Conservation (phyloP, 2,329 filamentous ascomycete genomes). For the Fusarium sp. region DNA sequence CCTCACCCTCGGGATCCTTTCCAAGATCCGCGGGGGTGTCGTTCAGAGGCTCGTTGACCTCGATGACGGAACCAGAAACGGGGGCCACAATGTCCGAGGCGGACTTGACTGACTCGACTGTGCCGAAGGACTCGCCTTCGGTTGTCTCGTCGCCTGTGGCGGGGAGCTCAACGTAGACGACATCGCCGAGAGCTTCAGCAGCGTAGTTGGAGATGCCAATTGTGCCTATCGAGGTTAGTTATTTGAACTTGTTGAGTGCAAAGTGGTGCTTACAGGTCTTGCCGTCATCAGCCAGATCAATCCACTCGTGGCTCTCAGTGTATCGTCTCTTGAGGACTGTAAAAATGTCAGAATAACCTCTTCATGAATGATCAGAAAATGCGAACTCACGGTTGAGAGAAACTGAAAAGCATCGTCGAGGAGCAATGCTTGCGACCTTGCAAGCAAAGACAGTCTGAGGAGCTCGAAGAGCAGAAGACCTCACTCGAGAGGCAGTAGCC, state of each 20-base stretch:
- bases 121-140: conserved; percentile 83
- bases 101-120: conserved; percentile 93
- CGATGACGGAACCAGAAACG: conserved; percentile 76
- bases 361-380: background rate
- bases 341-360: background rate
- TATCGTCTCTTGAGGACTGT: conserved; percentile 61
- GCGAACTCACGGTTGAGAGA: conserved; percentile 39
- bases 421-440: conserved; percentile 25
- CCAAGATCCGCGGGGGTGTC: conserved; percentile 63
- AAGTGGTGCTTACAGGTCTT: conserved; percentile 56
- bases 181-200: conserved; percentile 85
- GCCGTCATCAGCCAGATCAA: conserved; percentile 77
- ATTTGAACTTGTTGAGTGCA: background rate
- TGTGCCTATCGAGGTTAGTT: conserved; percentile 59
- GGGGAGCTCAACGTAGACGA: conserved; percentile 91
- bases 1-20: conserved; percentile 79
- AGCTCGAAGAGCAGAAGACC: conserved; percentile 36
- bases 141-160: conserved; percentile 71
- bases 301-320: conserved; percentile 94
- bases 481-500: conserved; percentile 39
- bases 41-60: conserved; percentile 67
- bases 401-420: conserved; percentile 43
- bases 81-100: conserved; percentile 91
- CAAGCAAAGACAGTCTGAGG: conserved; percentile 33
- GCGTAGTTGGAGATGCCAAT: conserved; percentile 87